Conservation (phyloP, 768 basidiomycete genomes). For the Asterophora lycoperdoides region DNA sequence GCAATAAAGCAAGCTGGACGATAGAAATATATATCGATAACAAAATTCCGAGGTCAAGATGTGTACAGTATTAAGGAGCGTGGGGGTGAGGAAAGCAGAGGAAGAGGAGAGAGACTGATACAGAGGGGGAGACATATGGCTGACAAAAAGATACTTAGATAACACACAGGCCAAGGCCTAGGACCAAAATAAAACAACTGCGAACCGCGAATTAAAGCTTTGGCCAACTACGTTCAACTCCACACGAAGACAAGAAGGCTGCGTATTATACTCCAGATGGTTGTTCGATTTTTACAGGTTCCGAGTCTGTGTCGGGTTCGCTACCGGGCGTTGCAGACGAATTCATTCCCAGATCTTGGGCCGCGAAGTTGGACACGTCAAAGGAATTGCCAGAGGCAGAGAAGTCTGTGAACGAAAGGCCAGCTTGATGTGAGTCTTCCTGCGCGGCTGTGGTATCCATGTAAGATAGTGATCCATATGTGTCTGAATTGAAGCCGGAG, state of each 20-base stretch:
- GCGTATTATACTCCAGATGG: slow-evolving; percentile 28
- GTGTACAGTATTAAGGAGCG: slow-evolving; percentile 40
- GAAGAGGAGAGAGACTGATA: slow-evolving; percentile 24
- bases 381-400: slow-evolving; percentile 57
- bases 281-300: slow-evolving; percentile 66
- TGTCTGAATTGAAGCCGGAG: slow-evolving; percentile 61
- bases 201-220: slow-evolving; percentile 15
- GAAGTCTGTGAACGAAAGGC: slow-evolving; percentile 70
- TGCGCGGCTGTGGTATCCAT: slow-evolving; percentile 68
- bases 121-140: slow-evolving; percentile 13
- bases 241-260: slow-evolving; percentile 17
- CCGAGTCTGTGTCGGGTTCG: slow-evolving; percentile 61
- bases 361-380: slow-evolving; percentile 64
- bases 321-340: slow-evolving; percentile 46
- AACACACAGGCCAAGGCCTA: slow-evolving; percentile 15
- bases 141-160: slow-evolving; percentile 14
- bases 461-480: slow-evolving; percentile 67
- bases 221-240: slow-evolving; percentile 7
- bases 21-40: slow-evolving; percentile 36
- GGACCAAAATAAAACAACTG: slow-evolving; percentile 17
- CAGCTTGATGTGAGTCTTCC: slow-evolving; percentile 64
- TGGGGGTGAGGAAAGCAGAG: slow-evolving; percentile 19
- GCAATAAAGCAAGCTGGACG: slow-evolving; percentile 15
- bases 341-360: slow-evolving; percentile 62
- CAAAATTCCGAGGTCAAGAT: slow-evolving; percentile 29